Evolutionary conservation across 208 protist genomes (phyloP).

Genomic region (Leishmania mexicana): DNA sequence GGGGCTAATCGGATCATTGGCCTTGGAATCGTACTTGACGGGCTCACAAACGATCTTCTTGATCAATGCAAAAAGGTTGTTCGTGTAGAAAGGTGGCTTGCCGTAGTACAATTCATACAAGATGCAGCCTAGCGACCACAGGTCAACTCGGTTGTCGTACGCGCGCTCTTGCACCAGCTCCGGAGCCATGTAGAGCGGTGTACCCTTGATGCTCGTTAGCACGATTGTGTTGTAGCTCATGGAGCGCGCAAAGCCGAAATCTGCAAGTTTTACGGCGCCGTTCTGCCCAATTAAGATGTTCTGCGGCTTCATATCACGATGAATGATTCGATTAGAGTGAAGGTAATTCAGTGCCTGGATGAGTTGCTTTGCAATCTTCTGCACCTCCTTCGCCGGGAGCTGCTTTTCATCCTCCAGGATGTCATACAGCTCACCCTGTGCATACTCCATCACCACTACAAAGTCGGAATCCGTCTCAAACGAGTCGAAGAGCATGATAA

Average conservation of each 20-base stretch:
- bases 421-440: slow-evolving; percentile 95
- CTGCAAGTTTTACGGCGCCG: slow-evolving; percentile 96
- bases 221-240: slow-evolving; percentile 96
- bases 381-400: slow-evolving; percentile 92
- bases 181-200: slow-evolving; percentile 97
- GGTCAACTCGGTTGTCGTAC: slow-evolving; percentile 95
- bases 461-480: slow-evolving; percentile 97
- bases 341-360: slow-evolving; percentile 97
- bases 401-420: slow-evolving; percentile 95
- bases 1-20: slow-evolving; percentile 83
- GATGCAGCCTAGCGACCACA: slow-evolving; percentile 99
- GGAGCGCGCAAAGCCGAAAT: slow-evolving; percentile 98
- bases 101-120: slow-evolving; percentile 98
- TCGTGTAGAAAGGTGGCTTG: slow-evolving; percentile 96
- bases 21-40: slow-evolving; percentile 68
- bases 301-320: slow-evolving; percentile 96
- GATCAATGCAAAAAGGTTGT: slow-evolving; percentile 96
- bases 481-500: slow-evolving; percentile 96
- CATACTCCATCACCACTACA: slow-evolving; percentile 93
- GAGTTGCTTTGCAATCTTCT: slow-evolving; percentile 96
- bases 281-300: slow-evolving; percentile 97
- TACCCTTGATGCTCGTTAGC: slow-evolving; percentile 96
- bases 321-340: slow-evolving; percentile 97
- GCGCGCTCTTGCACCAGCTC: slow-evolving; percentile 94
- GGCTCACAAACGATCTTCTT: slow-evolving; percentile 95